A percentile compares a stretch with the other conserved stretches of the same genome.
Evolutionary conservation across 2,329 filamentous ascomycete genomes (phyloP).

Genomic region (Cladobotryum mycophilum): DNA sequence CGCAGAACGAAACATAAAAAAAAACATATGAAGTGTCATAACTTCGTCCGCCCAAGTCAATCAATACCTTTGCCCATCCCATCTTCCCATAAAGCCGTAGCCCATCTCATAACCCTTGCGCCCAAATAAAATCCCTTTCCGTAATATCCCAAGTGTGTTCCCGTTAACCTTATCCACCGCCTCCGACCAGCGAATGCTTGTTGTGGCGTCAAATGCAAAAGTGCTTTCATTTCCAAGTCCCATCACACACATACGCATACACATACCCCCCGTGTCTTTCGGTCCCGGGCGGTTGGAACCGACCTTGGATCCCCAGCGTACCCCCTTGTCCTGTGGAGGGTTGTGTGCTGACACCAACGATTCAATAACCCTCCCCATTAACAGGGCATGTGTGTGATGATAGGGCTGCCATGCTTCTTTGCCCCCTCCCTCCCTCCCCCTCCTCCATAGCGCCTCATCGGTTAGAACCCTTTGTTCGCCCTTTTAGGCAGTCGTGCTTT

Average conservation of each 20-base stretch:
- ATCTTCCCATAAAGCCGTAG: too few species aligned
- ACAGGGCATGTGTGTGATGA: background rate
- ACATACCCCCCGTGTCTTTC: background rate
- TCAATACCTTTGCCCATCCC: too few species aligned
- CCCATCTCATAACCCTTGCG: background rate
- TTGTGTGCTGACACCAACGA: background rate
- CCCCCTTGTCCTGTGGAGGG: background rate
- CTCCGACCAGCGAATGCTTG: background rate
- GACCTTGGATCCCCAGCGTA: background rate
- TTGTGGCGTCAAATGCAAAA: background rate
- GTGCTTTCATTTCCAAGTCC: background rate
- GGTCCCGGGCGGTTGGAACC: background rate
- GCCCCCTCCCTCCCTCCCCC: too few species aligned
- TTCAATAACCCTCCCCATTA: background rate
- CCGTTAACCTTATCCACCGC: background rate
- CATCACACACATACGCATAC: background rate
- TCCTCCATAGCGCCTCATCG: background rate
- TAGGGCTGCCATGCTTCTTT: too few species aligned
- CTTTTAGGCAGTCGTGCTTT: conserved; percentile 7
- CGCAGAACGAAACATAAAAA: too few species aligned
- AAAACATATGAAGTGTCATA: too few species aligned
- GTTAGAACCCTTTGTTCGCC: conserved; percentile 7
- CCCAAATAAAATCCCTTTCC: background rate
- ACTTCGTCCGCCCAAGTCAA: too few species aligned
- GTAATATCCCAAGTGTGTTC: background rate